Evolutionary conservation across 306 rosid genomes (phyloP), one percentile per base, ranked within the genome.

Genomic region (Castanea mollissima): DNA sequence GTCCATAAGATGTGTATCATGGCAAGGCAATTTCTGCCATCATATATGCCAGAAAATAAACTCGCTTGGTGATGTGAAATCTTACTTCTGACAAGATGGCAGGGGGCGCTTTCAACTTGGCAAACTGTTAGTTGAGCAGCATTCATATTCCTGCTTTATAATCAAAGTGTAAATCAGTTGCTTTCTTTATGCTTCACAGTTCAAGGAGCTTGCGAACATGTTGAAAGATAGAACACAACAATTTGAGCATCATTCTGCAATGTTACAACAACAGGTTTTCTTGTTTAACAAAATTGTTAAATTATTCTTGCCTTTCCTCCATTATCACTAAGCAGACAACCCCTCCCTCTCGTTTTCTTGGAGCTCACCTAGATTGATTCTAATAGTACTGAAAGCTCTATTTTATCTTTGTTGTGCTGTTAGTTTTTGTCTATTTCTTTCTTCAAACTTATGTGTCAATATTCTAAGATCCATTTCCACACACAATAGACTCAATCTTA

Each of bases 241-340:
- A 78, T 86, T 91, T 18, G 91, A 89, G 76, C 80, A 70, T 82
- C 82, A 89, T 27, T 86, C 90, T 38, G 82, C 93, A 76, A 57
- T 82, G 60, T 85, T 91, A 34, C 87, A 86, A 65, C 87, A 88
- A 49, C 88, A 93, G 98, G 98, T 93, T 32, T 81, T 13, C 74
- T 51, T 16, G 34, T 34, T 32, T 19, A 31, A 2, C n/a, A 4
- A 18, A 65, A 65, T 32, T 34, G 23, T 31, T 18, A 65, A 65
- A 19, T 32, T 18, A 34, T 31, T 34, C 49, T 34, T 12, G 35
- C 23, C 34, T 11, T 65, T 32, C 35, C 49, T 65, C 21, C 51
- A 65, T 7, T 32, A 16, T 32, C 15, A 8, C 71, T 34, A 29
- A 0, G 69, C 69, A 63, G 38, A 31, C 1, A 8, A 6, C 41